Base-by-base conservation (phyloP, 192 early-diverging fungal species). In the Piromyces finnis region DNA sequence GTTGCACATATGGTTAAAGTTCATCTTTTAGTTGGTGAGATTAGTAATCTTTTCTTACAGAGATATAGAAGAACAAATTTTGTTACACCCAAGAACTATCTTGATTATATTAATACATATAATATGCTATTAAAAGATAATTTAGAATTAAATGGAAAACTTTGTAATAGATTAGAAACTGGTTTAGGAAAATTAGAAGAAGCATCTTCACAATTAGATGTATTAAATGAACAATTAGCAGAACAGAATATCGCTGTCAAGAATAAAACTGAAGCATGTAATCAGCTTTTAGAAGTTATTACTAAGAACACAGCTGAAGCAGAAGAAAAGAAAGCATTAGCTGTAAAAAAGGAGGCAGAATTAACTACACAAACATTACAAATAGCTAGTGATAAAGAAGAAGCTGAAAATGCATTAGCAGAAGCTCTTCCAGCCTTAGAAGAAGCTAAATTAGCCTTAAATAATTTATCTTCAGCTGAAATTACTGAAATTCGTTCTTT, bases 311-410 rank as follows among this genome's bases (percentile, higher is more conserved):
- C 90, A 13, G 84, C 83, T n/a, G 80, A 86, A 59, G 89, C 89
- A 0, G 89, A 90, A 79, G 89, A 90, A 80, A 90, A 90, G 78
- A 90, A 90, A 80, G 83, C 83, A n/a, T 82, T 90, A 68, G 89
- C 89, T 5, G 84, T 89, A 78, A 89, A 89, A 78, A 90, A 90
- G 78, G 89, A 85, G 77, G 80, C 78, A 15, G 89, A 90, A 78
- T 79, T 90, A 39, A 88, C 88, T 79, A 83, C 81, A 11, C 89
- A 90, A 80, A 86, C 86, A 41, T 81, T 85, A 18, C 90, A 91
- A 83, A 91, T 91, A 83, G 90, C 90, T 27, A 91, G 89, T 82
- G 90, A 91, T 78, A 91, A 91, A 80, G 90, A 91, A 81, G 90
- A 91, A 87, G 90, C 90, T 28, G 90, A 91, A 80, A 86, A 83